A percentile compares a stretch with the other conserved stretches of the same genome.
Conservation (phyloP, 306 rosid genomes). For the Acacia confusa region DNA sequence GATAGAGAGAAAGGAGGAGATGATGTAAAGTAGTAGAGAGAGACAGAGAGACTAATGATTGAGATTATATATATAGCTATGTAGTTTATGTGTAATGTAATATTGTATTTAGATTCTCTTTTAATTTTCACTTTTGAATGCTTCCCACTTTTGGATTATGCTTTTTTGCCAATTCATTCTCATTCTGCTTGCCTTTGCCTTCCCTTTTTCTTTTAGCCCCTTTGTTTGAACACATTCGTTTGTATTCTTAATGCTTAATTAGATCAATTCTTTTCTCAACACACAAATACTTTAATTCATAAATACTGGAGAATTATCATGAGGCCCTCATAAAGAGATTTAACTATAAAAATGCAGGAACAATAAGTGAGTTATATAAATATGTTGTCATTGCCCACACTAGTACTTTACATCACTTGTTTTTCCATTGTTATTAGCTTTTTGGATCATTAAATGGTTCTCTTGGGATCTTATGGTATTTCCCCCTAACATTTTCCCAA, state of each 20-base stretch:
- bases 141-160: not conserved
- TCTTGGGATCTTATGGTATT: no score
- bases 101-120: not conserved
- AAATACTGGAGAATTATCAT: no score
- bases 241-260: not conserved
- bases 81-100: not conserved
- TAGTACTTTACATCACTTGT: no score
- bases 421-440: no score
- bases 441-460: no score
- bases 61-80: not conserved
- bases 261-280: not conserved
- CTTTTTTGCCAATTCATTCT: not conserved
- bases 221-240: not conserved
- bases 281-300: not conserved
- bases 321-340: no score
- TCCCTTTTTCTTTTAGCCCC: not conserved
- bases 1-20: conserved; percentile 9
- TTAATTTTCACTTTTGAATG: not conserved
- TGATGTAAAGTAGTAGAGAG: conserved; percentile 28
- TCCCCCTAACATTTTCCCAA: not conserved
- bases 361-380: no score
- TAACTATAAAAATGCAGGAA: no score
- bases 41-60: conserved; percentile 1
- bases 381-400: no score
- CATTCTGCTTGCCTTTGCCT: not conserved